Conservation (phyloP, 208 protist genomes). For the Wallacemonas sp. region DNA sequence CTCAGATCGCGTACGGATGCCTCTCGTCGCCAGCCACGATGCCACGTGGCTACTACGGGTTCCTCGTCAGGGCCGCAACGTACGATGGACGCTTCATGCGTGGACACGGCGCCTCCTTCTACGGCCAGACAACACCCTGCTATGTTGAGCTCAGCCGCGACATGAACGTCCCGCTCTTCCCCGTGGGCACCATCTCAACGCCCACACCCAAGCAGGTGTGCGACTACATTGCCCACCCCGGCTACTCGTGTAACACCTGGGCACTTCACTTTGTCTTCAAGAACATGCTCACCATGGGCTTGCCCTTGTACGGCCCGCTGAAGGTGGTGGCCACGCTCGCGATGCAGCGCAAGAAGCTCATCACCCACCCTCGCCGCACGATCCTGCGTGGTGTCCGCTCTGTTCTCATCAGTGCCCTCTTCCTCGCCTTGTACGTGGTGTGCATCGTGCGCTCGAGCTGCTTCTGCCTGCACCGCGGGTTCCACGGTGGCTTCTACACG, state of each 20-base stretch:
- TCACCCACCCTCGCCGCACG: conserved; percentile 40
- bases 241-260: conserved; percentile 73
- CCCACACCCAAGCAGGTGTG: conserved; percentile 41
- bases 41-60: conserved; percentile 71
- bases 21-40: conserved; percentile 76
- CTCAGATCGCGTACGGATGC: conserved; percentile 77
- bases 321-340: conserved; percentile 56
- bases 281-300: conserved; percentile 70
- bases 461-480: conserved; percentile 59
- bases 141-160: conserved; percentile 62
- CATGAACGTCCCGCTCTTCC: not conserved
- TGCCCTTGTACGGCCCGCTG: conserved; percentile 81
- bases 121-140: conserved; percentile 62
- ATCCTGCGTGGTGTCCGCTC: conserved; percentile 50
- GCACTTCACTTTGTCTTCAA: conserved; percentile 46
- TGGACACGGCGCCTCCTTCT: conserved; percentile 59
- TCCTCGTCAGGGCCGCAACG: conserved; percentile 63
- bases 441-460: conserved; percentile 61
- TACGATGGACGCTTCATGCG: conserved; percentile 65
- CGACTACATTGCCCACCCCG: conserved; percentile 42
- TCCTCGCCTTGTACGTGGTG: conserved; percentile 78
- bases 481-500: conserved; percentile 45
- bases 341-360: conserved; percentile 61
- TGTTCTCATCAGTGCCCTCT: conserved; percentile 66
- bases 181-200: conserved; percentile 4